A percentile compares a stretch with the other conserved stretches of the same genome.
Conservation (phyloP, 352 stramenopile genomes). For the Phytophthora megakarya region DNA sequence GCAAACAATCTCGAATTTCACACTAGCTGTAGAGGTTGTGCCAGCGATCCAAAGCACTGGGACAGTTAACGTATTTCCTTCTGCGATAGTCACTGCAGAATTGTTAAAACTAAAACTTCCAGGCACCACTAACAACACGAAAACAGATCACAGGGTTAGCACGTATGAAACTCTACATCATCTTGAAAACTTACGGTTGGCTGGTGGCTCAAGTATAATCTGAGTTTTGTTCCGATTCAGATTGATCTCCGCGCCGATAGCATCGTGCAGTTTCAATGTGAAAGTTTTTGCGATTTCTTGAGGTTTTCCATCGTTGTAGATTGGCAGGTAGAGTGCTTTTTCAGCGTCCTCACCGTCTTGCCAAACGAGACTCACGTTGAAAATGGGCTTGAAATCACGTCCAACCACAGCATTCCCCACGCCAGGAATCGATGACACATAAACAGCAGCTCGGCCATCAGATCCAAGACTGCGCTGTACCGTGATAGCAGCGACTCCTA, state of each 20-base stretch:
- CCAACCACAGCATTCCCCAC: slow-evolving; percentile 55
- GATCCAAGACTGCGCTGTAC: slow-evolving; percentile 70
- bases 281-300: slow-evolving; percentile 63
- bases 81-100: slow-evolving; percentile 33
- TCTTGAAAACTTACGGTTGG: slow-evolving; percentile 46
- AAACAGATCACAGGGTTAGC: background rate
- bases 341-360: slow-evolving; percentile 74
- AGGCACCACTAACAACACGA: slow-evolving; percentile 41
- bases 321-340: slow-evolving; percentile 64
- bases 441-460: slow-evolving; percentile 65
- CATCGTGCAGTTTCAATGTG: slow-evolving; percentile 59
- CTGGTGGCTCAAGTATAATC: slow-evolving; percentile 53
- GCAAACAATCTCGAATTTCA: slow-evolving; percentile 51
- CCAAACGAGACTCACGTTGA: slow-evolving; percentile 78
- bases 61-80: slow-evolving; percentile 45
- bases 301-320: slow-evolving; percentile 63
- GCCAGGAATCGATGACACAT: slow-evolving; percentile 53
- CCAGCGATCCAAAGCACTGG: slow-evolving; percentile 66
- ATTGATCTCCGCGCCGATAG: slow-evolving; percentile 63
- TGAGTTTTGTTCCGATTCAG: slow-evolving; percentile 45
- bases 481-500: slow-evolving; percentile 66
- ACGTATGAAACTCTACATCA: background rate
- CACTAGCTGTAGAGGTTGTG: slow-evolving; percentile 49
- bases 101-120: slow-evolving; percentile 62
- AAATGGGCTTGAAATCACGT: slow-evolving; percentile 58